Conservation (phyloP, 2,329 filamentous ascomycete species). For the Chrysoporthe deuterocubensis region DNA sequence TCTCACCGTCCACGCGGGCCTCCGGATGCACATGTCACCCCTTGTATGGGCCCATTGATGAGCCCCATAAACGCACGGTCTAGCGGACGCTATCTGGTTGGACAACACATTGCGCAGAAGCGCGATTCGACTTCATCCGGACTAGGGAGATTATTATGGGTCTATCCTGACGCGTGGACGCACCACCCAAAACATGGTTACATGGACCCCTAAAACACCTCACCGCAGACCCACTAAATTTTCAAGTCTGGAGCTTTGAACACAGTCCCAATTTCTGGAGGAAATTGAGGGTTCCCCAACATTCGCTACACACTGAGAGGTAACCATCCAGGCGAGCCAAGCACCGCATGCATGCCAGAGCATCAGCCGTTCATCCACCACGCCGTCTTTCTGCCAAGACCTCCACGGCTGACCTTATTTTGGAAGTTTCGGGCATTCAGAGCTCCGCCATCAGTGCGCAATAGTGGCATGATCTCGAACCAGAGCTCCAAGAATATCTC, state of each 20-base stretch:
- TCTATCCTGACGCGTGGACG: conserved; percentile 1
- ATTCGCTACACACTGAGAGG: background rate
- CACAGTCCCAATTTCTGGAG: background rate
- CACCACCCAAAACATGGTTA: background rate
- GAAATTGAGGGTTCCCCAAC: background rate
- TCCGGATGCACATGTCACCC: background rate
- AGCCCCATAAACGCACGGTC: conserved; percentile 3
- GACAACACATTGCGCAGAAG: conserved; percentile 1
- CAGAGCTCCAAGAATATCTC: background rate
- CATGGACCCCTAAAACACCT: conserved; percentile 17
- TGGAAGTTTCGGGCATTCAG: background rate
- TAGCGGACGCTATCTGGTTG: conserved; percentile 3
- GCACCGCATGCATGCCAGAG: background rate
- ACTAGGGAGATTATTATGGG: conserved; percentile 9
- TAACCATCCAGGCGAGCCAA: background rate
- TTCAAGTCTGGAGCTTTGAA: background rate
- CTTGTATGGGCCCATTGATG: background rate
- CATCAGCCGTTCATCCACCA: background rate
- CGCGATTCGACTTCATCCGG: background rate
- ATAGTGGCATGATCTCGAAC: background rate
- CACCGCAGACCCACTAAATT: conserved; percentile 8
- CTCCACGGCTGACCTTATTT: background rate
- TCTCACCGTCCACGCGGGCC: background rate
- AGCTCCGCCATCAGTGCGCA: background rate
- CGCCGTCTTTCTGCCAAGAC: background rate